These are phyloP conservation scores for Geranium brycei DNA, from an alignment of 345 rosid genomes.

Conservation along the genomic window DNA sequence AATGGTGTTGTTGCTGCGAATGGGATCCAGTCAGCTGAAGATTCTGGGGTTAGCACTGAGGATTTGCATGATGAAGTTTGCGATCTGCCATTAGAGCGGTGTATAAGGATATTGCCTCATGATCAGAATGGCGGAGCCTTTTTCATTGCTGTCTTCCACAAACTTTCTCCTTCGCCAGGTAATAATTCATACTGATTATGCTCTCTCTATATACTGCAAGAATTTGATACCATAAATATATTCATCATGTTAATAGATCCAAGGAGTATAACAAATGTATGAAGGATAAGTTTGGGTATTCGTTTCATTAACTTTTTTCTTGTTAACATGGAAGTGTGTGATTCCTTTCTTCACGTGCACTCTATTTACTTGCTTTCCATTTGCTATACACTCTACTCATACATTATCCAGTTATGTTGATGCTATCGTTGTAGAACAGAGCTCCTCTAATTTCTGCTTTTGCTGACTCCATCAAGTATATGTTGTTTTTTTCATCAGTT, in stretches of 20 bases:
- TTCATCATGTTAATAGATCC: background rate
- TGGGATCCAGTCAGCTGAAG: background rate
- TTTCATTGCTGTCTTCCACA: constrained; percentile 75
- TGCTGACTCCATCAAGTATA: background rate
- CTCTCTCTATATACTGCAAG: background rate
- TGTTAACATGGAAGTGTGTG: no score
- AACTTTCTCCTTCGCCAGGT: constrained; percentile 70
- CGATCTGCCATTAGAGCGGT: constrained; percentile 63
- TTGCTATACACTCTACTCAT: no score
- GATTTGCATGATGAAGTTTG: constrained; percentile 33
- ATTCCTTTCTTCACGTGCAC: no score
- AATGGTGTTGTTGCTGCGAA: background rate
- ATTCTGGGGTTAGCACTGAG: background rate
- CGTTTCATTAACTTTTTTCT: no score
- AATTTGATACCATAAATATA: background rate
- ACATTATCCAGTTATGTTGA: no score
- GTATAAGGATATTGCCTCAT: constrained; percentile 89
- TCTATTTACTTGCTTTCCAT: no score
- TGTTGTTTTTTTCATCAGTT: constrained; percentile 5
- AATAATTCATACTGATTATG: background rate
- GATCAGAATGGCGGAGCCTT: constrained; percentile 96
- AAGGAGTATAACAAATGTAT: background rate
- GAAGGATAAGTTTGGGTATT: background rate
- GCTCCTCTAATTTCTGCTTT: background rate
- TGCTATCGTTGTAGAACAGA: background rate